Evolutionary conservation across 352 stramenopile genomes (phyloP), one percentile per base, ranked within the genome.

Genomic region (Pythium plurisporium): DNA sequence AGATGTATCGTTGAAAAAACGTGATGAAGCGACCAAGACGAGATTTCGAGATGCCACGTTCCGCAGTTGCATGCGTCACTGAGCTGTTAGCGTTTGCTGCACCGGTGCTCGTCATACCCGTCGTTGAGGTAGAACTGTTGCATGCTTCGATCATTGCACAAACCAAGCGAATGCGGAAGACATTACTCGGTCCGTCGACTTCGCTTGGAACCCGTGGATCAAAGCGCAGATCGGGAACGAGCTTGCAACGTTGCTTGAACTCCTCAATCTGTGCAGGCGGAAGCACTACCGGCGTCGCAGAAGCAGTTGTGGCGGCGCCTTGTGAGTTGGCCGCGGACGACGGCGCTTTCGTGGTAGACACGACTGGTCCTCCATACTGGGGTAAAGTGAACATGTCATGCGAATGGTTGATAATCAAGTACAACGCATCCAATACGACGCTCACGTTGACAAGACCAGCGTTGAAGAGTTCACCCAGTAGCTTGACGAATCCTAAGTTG

Each of bases 1-100:
- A 97, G 17, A 98, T 81, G 74, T 99, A 99, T 25, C 94, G 86
- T 66, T 98, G 94, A 61, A 98, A 97, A 60, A 96, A 96, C 8
- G 85, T 64, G 55, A 98, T 81, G 56, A 97, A 97, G 14, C 81
- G 85, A 22, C 86, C 79, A 3, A 99, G 70, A 33, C 94, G 90
- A 2, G 70, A 65, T 41, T 86, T 70, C 9, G 92, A 95, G 42
- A 96, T 90, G 31, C 79, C 77, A 31, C 88, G 85, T 1, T 98
- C 89, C 43, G 92, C 72, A 33, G 62, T 72, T 7, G 38, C 7
- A 26, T 22, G 36, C 12, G 30, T 19, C 17, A 25, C 3, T 3
- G 20, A 20, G 17, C n/a, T 44, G 10, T 22, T 61, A 1, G 20
- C 36, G 15, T 15, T 30, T n/a, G 36, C 55, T 17, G 42, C 6